Evolutionary conservation across 148 eudicot species (phyloP).

Genomic region (Tetragonia tetragonoides): DNA sequence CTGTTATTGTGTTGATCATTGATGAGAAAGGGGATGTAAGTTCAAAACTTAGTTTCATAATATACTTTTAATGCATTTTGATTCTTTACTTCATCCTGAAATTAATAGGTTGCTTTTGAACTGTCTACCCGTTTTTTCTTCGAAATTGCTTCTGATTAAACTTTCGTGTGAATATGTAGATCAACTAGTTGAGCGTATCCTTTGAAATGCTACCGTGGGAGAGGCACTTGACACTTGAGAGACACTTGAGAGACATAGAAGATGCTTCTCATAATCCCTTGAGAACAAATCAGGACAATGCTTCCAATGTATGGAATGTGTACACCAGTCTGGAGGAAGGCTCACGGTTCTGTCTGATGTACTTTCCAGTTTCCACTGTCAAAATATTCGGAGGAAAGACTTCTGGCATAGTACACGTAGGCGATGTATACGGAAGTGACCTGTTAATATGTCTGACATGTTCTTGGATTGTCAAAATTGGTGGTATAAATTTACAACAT

Average conservation of each 20-base stretch:
- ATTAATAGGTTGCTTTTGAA: neutral
- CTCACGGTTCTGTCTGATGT: slow-evolving; percentile 8
- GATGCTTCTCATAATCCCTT: neutral
- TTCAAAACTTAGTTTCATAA: neutral
- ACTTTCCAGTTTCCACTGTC: neutral
- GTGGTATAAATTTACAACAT: neutral
- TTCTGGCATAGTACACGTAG: slow-evolving; percentile 1
- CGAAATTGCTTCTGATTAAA: neutral
- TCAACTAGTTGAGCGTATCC: neutral
- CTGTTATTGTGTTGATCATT: too few species aligned
- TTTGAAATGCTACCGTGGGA: neutral
- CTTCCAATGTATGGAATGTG: neutral
- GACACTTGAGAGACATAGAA: neutral
- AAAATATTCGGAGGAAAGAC: neutral
- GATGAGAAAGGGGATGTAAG: neutral
- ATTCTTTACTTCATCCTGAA: neutral
- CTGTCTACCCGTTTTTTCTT: neutral
- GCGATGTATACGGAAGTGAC: slow-evolving; percentile 3
- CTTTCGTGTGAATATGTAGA: neutral
- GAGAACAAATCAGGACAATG: neutral
- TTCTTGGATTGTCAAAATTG: slow-evolving; percentile 4
- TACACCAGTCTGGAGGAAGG: slow-evolving; percentile 3
- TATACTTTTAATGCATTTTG: neutral
- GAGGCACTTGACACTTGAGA: neutral
- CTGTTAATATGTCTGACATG: neutral